Percentiles rank a stretch among this genome's conserved stretches.
phyloP scores from a whole-genome alignment of 495 filamentous ascomycete genomes.

The Pyrenula aspistea region DNA sequence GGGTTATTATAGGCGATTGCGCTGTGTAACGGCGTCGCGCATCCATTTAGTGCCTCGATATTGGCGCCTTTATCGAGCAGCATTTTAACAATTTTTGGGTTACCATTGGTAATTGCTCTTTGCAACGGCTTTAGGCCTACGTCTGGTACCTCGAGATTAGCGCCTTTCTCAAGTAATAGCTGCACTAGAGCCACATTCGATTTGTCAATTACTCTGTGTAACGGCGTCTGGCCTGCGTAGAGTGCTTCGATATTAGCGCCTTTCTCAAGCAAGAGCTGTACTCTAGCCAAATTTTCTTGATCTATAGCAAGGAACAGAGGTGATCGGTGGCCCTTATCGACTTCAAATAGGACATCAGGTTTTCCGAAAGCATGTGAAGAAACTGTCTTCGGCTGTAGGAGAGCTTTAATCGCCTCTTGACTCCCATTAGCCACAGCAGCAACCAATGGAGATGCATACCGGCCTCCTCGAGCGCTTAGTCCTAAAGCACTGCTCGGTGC shows the following conservation, averaged over 20 bases:
- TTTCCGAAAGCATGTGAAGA: not conserved
- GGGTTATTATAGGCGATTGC: not conserved
- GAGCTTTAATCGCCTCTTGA: conserved; percentile 10
- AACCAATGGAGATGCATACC: conserved; percentile 29
- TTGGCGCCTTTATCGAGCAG: conserved; percentile 5
- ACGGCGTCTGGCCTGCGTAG: not conserved
- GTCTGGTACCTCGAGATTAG: not conserved
- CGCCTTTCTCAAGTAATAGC: conserved; percentile 9
- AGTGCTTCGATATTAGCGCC: not conserved
- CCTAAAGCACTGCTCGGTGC: conserved; percentile 8
- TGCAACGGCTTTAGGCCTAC: conserved; percentile 3
- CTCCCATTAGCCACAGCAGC: conserved; percentile 24
- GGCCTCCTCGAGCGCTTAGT: conserved; percentile 19
- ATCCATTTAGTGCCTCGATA: not conserved
- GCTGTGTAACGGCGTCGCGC: not conserved
- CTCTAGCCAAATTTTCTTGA: conserved; percentile 17
- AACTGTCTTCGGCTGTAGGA: conserved; percentile 10
- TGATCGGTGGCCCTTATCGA: not conserved
- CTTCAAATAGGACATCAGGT: not conserved
- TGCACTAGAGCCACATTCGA: conserved; percentile 22
- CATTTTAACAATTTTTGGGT: conserved; percentile 1
- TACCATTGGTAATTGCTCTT: conserved; percentile 1
- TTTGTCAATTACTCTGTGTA: conserved; percentile 4
- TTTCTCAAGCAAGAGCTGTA: conserved; percentile 5
- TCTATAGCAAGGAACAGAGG: not conserved